Evolutionary conservation across 805 yeast genomes (phyloP), one percentile per base, ranked within the genome.

Genomic region (Allodekkera sacchari): DNA sequence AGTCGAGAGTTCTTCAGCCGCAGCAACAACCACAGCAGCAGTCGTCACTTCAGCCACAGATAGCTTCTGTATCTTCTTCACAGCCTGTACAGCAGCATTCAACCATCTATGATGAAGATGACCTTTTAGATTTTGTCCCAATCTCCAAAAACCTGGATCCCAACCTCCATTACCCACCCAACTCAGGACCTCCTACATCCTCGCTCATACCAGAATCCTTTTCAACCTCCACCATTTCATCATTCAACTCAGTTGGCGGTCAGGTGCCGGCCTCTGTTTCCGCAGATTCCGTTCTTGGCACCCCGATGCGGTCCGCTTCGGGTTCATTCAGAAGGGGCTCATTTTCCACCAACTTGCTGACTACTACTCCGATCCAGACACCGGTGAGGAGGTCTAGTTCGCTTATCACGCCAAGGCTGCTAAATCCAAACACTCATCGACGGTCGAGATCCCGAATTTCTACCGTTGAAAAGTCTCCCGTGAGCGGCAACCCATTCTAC

Each of bases 401-500:
- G 10, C 31, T 39, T 23, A 38, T 43, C 8, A 48, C 55, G 4
- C 52, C 53, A 14, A 35, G 49, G 28, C 34, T 49, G n/a, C 34
- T 14, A 7, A 22, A 27, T 4, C 24, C 34, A 12, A 28, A 17
- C 28, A 12, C 31, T 11, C 48, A 48, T 26, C 36, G 41, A 27
- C 45, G 48, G 30, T 35, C 47, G 13, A 50, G 42, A 27, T 41
- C 48, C 5, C 42, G 34, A 24, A 30, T 42, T 7, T 25, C 44
- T 8, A 41, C n/a, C n/a, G n/a, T 47, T 13, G 51, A 53, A 26
- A 56, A 51, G 40, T 60, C 66, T 1, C 66, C 67, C 9, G 44
- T 49, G 12, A 41, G 44, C 28, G 63, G 63, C 6, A 68, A 67
- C 41, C 74, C 74, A 7, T 68, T 68, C 45, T 67, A 66, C 44